Conservation (phyloP, 305 asterid species). For the Solanum aculeatissimum region DNA sequence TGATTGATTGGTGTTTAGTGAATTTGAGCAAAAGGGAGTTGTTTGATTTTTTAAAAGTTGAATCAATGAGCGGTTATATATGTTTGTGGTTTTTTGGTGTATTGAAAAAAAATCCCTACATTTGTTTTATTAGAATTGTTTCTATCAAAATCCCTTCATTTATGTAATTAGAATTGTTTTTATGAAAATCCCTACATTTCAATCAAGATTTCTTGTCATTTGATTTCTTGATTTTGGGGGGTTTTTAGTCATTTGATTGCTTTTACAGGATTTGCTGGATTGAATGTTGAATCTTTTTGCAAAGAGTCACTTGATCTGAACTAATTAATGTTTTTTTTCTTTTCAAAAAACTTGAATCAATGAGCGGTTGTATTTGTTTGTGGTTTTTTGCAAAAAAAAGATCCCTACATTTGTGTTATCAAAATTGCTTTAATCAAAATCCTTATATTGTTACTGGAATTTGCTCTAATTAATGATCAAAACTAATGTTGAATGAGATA, state of each 20-base stretch:
- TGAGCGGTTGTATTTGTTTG: background rate
- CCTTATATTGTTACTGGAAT: background rate
- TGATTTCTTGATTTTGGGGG: constrained; percentile 20
- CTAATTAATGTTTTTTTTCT: background rate
- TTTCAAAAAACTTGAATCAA: constrained; percentile 1
- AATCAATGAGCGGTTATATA: no score
- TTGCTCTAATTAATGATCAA: background rate
- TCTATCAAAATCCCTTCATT: no score
- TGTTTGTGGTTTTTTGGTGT: no score
- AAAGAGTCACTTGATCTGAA: constrained; percentile 8
- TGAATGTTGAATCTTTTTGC: constrained; percentile 13
- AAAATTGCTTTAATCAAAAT: background rate
- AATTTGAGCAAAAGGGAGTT: constrained; percentile 20
- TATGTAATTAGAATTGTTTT: no score
- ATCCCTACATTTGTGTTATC: background rate
- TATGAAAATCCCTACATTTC: no score
- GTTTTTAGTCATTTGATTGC: constrained; percentile 10
- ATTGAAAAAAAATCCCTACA: no score
- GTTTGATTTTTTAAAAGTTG: no score
- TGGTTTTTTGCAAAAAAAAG: background rate
- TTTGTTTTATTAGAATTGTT: no score
- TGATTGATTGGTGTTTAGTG: constrained; percentile 3
- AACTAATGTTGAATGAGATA: background rate
- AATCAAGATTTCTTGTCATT: no score
- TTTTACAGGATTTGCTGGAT: constrained; percentile 10